Evolutionary conservation across 2,329 filamentous ascomycete genomes (phyloP).

Genomic region (Talaromyces piceae): DNA sequence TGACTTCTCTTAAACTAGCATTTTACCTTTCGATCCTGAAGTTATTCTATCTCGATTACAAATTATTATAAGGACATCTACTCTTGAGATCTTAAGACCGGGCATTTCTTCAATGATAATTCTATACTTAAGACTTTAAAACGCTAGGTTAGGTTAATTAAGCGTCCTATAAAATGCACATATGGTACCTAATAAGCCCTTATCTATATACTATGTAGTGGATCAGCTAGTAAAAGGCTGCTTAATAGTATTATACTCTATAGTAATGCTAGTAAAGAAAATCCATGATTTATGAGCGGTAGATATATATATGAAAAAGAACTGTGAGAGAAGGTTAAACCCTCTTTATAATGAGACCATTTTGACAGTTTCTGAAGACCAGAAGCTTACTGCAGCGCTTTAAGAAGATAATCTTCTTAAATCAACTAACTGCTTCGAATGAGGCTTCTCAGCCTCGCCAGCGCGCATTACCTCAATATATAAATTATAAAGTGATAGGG

Average conservation of each 20-base stretch:
- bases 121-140: background rate
- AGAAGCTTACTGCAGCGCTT: background rate
- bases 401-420: background rate
- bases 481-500: background rate
- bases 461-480: background rate
- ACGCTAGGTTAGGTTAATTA: background rate
- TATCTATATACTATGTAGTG: background rate
- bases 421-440: background rate
- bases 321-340: background rate
- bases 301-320: background rate
- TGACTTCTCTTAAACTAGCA: background rate
- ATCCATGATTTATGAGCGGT: background rate
- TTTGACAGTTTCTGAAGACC: slow-evolving; percentile 3
- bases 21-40: background rate
- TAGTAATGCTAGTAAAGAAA: slow-evolving; percentile 1
- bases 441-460: background rate
- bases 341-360: slow-evolving; percentile 2
- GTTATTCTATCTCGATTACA: slow-evolving; percentile 1
- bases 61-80: background rate
- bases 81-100: background rate
- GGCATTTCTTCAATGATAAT: background rate
- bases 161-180: background rate
- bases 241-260: background rate
- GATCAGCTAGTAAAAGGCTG: background rate
- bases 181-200: background rate